Evolutionary conservation across 2,329 filamentous ascomycete species (phyloP), one percentile per base, ranked within the genome.

Genomic region (Pseudopyrenochaeta lycopersici): DNA sequence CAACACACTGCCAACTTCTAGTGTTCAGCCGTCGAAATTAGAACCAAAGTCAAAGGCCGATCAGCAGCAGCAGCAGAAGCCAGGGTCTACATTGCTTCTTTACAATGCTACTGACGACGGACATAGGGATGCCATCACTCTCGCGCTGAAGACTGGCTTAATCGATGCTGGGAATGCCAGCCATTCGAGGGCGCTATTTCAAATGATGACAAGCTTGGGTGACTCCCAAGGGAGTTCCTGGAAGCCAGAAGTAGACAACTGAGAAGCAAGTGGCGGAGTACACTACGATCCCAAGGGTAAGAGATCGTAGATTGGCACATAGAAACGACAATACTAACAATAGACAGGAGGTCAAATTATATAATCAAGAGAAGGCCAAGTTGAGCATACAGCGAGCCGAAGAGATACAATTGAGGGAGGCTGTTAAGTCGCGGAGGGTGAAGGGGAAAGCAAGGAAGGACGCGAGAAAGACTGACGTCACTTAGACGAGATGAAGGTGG

Each of bases 401-500:
- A 3, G 11, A 42, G 39, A n/a, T 10, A 3, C 18, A 29, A 15
- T 11, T 27, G 4, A 27, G 35, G 12, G 17, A 41, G 29, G 30
- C 35, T 11, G 17, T 27, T 17, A 43, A 39, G 11, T 23, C 31
- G 10, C 39, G 21, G 12, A 40, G 50, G 35, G 15, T 51, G 42
- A 54, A 54, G 33, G 50, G 54, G 14, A 48, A 54, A 29, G 43
- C 42, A 2, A 50, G 50, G 33, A 52, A 30, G 41, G 41, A 30
- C 7, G 46, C 40, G 9, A 54, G 43, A 36, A 42, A 41, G 36
- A 41, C 21, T 18, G 39, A 6, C 7, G 11, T 6, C 17, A 14
- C 23, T 9, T 30, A 42, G 23, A 2, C 11, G 40, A 31, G 40
- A 7, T 30, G 9, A 30, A 11, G 2, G 15, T 12, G 15, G 2